Conservation (phyloP, 2,329 filamentous ascomycete species). For the Pseudogymnoascus sp. region DNA sequence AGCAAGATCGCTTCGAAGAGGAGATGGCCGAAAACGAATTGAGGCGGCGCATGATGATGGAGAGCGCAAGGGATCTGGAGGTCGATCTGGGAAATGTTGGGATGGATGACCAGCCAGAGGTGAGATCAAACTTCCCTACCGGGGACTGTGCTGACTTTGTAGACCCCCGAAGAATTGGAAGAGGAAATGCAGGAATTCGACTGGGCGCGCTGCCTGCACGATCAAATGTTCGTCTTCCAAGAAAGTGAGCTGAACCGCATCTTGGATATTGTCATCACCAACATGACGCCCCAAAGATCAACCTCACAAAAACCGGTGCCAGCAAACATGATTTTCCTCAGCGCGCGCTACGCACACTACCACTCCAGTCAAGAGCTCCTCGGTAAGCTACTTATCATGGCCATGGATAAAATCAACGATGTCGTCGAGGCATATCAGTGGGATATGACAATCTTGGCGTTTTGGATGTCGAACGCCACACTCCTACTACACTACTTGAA, state of each 20-base stretch:
- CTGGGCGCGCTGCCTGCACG: constrained; percentile 88
- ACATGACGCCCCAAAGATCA: constrained; percentile 94
- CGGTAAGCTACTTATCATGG: constrained; percentile 69
- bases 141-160: constrained; percentile 26
- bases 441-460: constrained; percentile 99
- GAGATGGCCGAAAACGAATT: constrained; percentile 96
- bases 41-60: constrained; percentile 97
- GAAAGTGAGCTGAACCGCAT: constrained; percentile 88
- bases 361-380: constrained; percentile 84
- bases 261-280: constrained; percentile 91
- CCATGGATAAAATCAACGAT: constrained; percentile 94
- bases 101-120: constrained; percentile 91
- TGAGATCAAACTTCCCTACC: constrained; percentile 35
- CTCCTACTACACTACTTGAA: constrained; percentile 93
- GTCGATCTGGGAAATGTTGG: constrained; percentile 94
- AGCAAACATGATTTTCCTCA: constrained; percentile 93
- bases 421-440: constrained; percentile 94
- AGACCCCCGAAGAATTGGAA: constrained; percentile 71
- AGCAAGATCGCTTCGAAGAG: constrained; percentile 90
- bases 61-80: constrained; percentile 93
- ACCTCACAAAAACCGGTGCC: constrained; percentile 97
- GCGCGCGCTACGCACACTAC: constrained; percentile 93
- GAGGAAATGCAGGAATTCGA: constrained; percentile 92
- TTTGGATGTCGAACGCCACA: constrained; percentile 98
- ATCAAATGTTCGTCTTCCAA: constrained; percentile 99